phyloP scores from a whole-genome alignment of 495 filamentous ascomycete genomes.

The Bacidia rubella region DNA sequence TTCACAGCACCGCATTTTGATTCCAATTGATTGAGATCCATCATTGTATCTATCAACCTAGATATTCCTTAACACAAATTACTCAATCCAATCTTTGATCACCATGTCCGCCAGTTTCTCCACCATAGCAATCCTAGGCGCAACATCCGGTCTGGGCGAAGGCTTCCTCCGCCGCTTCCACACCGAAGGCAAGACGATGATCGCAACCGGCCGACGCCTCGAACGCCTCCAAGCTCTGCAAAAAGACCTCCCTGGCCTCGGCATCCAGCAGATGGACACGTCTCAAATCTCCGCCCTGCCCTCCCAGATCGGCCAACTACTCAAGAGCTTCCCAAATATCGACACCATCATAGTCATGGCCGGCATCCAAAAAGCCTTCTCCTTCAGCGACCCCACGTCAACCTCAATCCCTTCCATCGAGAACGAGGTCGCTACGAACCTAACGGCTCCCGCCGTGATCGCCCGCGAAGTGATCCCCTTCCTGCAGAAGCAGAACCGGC shows the following conservation, averaged over 20 bases:
- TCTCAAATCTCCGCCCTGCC: constrained; percentile 19
- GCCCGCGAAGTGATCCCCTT: constrained; percentile 21
- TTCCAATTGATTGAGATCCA: too few relatives aligned
- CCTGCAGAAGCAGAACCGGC: constrained; percentile 23
- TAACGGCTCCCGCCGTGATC: constrained; percentile 24
- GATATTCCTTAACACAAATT: too few relatives aligned
- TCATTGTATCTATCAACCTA: too few relatives aligned
- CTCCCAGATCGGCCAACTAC: constrained; percentile 15
- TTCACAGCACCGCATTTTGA: too few relatives aligned
- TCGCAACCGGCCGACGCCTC: constrained; percentile 7
- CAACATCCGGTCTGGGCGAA: constrained; percentile 14
- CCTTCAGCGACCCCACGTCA: constrained; percentile 17
- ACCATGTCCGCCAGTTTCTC: not conserved
- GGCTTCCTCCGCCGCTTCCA: constrained; percentile 15
- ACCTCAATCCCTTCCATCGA: constrained; percentile 16
- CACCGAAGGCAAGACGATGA: constrained; percentile 9
- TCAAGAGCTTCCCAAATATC: constrained; percentile 21
- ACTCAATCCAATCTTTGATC: not conserved
- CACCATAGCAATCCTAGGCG: constrained; percentile 2
- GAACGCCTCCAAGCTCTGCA: constrained; percentile 19
- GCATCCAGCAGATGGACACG: constrained; percentile 21
- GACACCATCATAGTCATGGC: constrained; percentile 26
- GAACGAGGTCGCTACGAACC: constrained; percentile 20
- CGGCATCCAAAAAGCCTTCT: constrained; percentile 20
- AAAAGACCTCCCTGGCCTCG: constrained; percentile 22